Base-by-base conservation (phyloP, 352 stramenopile genomes). In the Phytopythium cucurbitacearum region DNA sequence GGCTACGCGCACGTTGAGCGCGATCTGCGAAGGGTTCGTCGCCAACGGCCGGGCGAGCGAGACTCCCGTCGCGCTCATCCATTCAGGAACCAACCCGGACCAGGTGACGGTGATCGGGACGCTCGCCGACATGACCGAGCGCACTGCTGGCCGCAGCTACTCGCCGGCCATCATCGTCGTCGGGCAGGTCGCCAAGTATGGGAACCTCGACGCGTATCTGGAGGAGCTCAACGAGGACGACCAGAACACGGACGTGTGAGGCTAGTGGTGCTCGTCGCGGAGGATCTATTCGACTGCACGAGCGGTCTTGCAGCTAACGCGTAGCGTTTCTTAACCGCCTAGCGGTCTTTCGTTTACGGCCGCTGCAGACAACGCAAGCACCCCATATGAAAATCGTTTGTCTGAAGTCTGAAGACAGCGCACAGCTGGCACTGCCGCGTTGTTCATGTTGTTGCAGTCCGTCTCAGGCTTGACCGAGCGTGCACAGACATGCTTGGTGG, bases 161-260 rank as follows among this genome's bases (percentile, higher is more conserved):
- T 89, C 78, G n/a, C 78, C 76, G 9, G 78, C 78, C 7, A 89
- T 89, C 57, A 72, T 87, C 49, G 76, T 87, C 9, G 73, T 86
- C 45, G 79, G 76, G 34, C 60, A 65, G 7, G 73, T 89, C 10
- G 73, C 76, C 11, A 79, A 80, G 53, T 89, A 81, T 46, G 76
- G 61, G 8, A 67, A 85, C 56, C 36, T 78, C 0, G 62, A 80
- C 47, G 62, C 71, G 49, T 88, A 86, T 46, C 44, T 88, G 36
- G 70, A 85, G 32, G 74, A 84, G 16, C 66, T 63, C 35, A 71
- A 67, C 36, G 66, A 79, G 40, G 63, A 73, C 33, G 43, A 47
- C 21, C 56, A 40, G 8, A 69, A 75, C 45, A 73, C 62, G 8
- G 52, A 63, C 59, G 66, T 74, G 13, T 71, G 21, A 28, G 21